Evolutionary conservation across 2,329 filamentous ascomycete genomes (phyloP), one percentile per base, ranked within the genome.

Genomic region (Chrysoporthe puriensis): DNA sequence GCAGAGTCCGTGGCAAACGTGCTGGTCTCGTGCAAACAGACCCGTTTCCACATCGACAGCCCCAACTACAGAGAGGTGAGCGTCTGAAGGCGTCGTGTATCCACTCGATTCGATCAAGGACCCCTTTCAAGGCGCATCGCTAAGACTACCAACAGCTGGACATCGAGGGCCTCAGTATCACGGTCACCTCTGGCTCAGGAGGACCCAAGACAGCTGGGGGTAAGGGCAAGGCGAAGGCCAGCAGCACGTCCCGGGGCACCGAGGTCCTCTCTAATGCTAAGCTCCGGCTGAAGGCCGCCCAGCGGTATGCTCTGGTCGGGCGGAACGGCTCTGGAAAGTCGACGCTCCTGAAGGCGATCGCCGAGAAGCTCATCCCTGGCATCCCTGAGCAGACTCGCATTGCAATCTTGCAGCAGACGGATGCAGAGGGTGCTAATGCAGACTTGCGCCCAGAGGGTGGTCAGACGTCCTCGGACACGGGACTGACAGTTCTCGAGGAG

Each of bases 291-390:
- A 92, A 95, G 71, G 86, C 89, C 62, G 90, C 91, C 0, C 83
- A 88, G 58, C 85, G 91, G 69, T 96, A 96, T 81, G 92, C 92
- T 0, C 81, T 96, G 1, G 83, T 95, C 26, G 93, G 93, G 0
- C 85, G 91, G 7, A 96, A 96, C 78, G 93, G 93, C 0, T 91
- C 89, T 1, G 93, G 93, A 6, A 96, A 96, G 75, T 94, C 91
- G 4, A 89, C 91, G 0, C 79, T 95, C 7, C 81, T 96, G 18
- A 87, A 87, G 73, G 92, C 93, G 1, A 89, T 96, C 72, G 90
- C 89, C 4, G 89, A 93, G 70, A 92, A 92, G 73, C 83, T 94
- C 44, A 91, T 96, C 18, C 92, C 93, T 0, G 92, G 91, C 0
- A 89, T 94, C 50, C 88, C 90, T 0, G 85, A 90, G 71, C 81